Conservation (phyloP, 257 asterid species). For the Nyctanthes arbortristis region DNA sequence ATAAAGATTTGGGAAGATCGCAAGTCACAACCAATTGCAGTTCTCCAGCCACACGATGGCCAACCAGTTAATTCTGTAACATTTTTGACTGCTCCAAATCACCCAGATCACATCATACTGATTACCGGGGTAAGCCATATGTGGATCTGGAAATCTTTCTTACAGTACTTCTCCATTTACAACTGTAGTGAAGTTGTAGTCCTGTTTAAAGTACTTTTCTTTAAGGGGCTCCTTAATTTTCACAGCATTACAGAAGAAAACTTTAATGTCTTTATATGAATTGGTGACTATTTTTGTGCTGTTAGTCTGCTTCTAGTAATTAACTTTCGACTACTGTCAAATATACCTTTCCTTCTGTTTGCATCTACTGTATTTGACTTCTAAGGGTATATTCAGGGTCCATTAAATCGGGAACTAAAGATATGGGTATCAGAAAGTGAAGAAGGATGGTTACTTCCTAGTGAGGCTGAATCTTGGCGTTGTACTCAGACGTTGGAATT, state of each 20-base stretch:
- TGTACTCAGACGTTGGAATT: slow-evolving; percentile 85
- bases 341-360: too few species aligned
- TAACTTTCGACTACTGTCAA: too few species aligned
- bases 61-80: slow-evolving; percentile 96
- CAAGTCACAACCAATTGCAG: slow-evolving; percentile 78
- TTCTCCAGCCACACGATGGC: slow-evolving; percentile 87
- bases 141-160: background rate
- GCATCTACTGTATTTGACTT: slow-evolving; percentile 17
- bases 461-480: slow-evolving; percentile 89
- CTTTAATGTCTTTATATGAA: background rate
- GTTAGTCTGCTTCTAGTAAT: background rate
- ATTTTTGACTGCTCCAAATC: slow-evolving; percentile 84
- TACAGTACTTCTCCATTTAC: background rate
- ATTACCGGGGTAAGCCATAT: slow-evolving; percentile 99
- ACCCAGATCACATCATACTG: slow-evolving; percentile 91
- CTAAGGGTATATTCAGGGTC: slow-evolving; percentile 58
- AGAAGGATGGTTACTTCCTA: slow-evolving; percentile 98
- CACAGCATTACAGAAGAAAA: background rate
- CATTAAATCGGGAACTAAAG: slow-evolving; percentile 65
- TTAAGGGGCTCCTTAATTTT: background rate
- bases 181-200: background rate
- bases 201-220: too few species aligned
- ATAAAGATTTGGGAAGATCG: slow-evolving; percentile 97
- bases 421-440: slow-evolving; percentile 93
- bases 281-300: background rate